Evolutionary conservation across 2,329 filamentous ascomycete genomes (phyloP).

Genomic region (Trichoderma sp.): DNA sequence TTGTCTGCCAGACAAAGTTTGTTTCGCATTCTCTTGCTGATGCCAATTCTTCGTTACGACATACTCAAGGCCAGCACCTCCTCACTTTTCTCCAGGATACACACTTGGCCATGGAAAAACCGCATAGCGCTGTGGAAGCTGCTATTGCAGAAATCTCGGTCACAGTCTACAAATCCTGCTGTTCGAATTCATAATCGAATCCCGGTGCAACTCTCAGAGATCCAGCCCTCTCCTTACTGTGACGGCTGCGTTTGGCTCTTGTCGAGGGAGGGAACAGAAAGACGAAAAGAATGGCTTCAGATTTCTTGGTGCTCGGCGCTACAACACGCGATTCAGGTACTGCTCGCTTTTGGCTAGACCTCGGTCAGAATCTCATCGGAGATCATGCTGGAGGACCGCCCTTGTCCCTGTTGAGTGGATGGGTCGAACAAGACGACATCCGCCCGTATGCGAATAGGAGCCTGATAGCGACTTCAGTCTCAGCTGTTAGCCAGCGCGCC

Average conservation of each 20-base stretch:
- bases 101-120: too few relatives aligned
- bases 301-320: not conserved
- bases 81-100: too few relatives aligned
- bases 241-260: not conserved
- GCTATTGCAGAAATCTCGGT: not conserved
- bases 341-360: conserved; percentile 12
- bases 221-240: not conserved
- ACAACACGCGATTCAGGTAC: not conserved
- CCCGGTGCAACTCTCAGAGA: not conserved
- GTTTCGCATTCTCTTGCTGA: not conserved
- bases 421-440: not conserved
- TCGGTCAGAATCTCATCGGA: not conserved
- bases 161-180: not conserved
- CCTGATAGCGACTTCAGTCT: not conserved
- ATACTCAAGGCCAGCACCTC: not conserved
- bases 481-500: not conserved
- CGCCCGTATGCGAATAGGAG: not conserved
- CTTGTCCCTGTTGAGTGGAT: not conserved
- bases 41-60: not conserved
- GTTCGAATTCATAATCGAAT: not conserved
- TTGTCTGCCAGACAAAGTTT: not conserved
- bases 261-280: not conserved
- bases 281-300: not conserved
- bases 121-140: too few relatives aligned
- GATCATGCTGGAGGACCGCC: not conserved